Base-by-base conservation (phyloP, 2,329 filamentous ascomycete genomes). In the Diaporthe caulivora region DNA sequence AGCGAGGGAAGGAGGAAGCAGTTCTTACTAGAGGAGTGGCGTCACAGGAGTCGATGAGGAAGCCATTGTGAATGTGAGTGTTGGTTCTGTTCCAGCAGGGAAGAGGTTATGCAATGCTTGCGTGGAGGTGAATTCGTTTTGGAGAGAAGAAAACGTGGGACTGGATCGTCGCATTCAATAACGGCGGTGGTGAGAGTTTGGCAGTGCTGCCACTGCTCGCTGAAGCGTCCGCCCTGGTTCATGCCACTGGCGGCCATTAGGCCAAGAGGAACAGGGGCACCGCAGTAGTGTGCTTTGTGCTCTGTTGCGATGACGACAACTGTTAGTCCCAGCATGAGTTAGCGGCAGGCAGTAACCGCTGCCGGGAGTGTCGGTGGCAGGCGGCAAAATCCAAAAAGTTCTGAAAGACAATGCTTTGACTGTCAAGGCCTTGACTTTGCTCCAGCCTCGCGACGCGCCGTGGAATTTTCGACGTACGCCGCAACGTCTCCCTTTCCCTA, bases 21-120 rank as follows among this genome's bases (percentile, higher is more conserved):
- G 75, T 75, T 0, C 91, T 80, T 87, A 94, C 93, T 94, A 95
- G 81, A 94, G 91, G 76, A 94, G 87, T 72, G 91, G 92, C 78
- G 91, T 93, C 76, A 89, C 86, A 42, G 89, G 86, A 77, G 89
- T 88, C 65, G 92, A 94, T 73, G 92, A 93, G 74, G 92, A 94
- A 74, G 92, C 92, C 92, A 94, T 94, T 76, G 26, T 70, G 57
- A 29, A 6, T 29, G 47, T 31, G 18, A 24, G 11, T 37, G 9
- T 71, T 58, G 40, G 26, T 58, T 42, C n/a, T 29, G 11, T 53
- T 18, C n/a, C 55, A 29, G 44, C 9, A 60, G 44, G 37, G 1
- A 37, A 37, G 18, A 26, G 29, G 10, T 26, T 51, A 51, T 40
- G 11, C 29, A 29, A 44, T 31, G 24, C 15, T 53, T 42, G 55